Conservation (phyloP, 1,139 yeast genomes). For the Yamadazyma triangularis region DNA sequence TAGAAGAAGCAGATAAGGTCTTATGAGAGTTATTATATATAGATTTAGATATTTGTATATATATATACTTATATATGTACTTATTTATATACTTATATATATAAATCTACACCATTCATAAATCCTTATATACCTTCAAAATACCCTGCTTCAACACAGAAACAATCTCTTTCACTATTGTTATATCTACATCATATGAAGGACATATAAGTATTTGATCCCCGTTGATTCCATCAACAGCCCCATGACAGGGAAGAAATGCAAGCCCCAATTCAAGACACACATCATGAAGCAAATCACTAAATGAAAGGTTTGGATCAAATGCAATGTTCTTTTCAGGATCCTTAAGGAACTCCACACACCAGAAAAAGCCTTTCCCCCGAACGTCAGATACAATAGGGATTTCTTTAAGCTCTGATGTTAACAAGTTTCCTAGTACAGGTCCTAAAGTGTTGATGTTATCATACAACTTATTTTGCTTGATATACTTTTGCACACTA, state of each 20-base stretch:
- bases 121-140: no score
- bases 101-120: no score
- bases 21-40: no score
- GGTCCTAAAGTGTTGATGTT: conserved; percentile 46
- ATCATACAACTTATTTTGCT: conserved; percentile 35
- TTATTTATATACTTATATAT: no score
- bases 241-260: conserved; percentile 13
- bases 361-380: conserved; percentile 58
- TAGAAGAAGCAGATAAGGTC: no score
- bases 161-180: no score
- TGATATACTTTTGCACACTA: conserved; percentile 49
- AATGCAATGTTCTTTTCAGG: conserved; percentile 44
- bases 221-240: conserved; percentile 41
- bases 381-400: conserved; percentile 50
- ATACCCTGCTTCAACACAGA: no score
- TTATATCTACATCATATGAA: no score
- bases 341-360: conserved; percentile 50
- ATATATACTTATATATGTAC: no score
- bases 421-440: conserved; percentile 38
- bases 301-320: conserved; percentile 25
- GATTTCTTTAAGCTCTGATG: conserved; percentile 20
- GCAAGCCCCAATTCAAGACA: conserved; percentile 33
- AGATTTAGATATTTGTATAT: no score
- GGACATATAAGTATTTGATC: conserved; percentile 50
- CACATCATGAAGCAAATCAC: conserved; percentile 25